Percentiles rank a stretch among this genome's conserved stretches.
These are phyloP conservation scores for Prunus campanulata DNA, from an alignment of 306 rosid species.

Conservation along the genomic window DNA sequence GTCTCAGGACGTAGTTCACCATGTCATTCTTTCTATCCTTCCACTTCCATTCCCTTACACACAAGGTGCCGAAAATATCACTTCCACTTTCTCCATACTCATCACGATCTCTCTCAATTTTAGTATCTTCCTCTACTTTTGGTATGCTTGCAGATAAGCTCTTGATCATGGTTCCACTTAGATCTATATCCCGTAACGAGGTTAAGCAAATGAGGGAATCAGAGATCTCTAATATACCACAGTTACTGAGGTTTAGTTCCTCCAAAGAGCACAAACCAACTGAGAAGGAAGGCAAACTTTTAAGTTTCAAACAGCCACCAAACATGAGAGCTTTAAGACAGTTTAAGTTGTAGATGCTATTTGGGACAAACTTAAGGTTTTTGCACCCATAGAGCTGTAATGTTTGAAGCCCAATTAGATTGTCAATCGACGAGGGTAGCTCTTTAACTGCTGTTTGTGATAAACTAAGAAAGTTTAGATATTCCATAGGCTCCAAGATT, in stretches of 20 bases:
- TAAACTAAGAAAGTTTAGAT: neutral
- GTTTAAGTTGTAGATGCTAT: neutral
- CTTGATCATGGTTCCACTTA: neutral
- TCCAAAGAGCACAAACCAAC: neutral
- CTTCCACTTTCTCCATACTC: neutral
- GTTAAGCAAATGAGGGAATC: neutral
- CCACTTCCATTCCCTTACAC: too few relatives aligned
- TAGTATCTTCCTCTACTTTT: neutral
- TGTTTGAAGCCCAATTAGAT: neutral
- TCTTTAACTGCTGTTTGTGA: neutral
- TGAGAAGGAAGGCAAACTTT: neutral
- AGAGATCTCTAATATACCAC: neutral
- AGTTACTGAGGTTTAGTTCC: neutral
- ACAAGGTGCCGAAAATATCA: too few relatives aligned
- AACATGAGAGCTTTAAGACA: neutral
- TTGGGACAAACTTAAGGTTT: neutral
- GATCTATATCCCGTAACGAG: neutral
- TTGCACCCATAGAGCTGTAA: neutral
- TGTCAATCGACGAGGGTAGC: neutral
- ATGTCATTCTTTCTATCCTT: too few relatives aligned
- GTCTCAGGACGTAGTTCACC: too few relatives aligned
- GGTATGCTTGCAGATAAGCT: constrained; percentile 1
- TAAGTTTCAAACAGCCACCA: neutral
- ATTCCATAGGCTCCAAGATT: neutral
- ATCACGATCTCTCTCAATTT: neutral